These are phyloP conservation scores for Kockovaella imperatae DNA, from an alignment of 768 basidiomycete genomes.

Conservation along the genomic window DNA sequence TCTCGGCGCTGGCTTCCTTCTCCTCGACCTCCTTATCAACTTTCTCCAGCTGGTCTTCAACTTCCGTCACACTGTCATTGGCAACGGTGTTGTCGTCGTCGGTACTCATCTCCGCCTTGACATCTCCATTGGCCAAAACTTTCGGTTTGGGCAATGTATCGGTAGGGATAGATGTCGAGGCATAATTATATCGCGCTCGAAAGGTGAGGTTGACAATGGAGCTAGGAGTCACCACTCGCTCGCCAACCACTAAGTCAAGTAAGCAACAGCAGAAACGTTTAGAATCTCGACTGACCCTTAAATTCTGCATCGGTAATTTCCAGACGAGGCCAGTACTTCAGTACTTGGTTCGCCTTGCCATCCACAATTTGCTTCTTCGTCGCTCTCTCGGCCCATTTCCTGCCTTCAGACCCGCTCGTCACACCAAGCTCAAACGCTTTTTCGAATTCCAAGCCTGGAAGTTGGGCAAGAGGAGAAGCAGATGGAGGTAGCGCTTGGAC, in stretches of 20 bases:
- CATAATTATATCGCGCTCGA: conserved; percentile 67
- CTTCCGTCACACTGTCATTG: conserved; percentile 19
- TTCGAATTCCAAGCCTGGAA: conserved; percentile 60
- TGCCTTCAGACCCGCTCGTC: conserved; percentile 48
- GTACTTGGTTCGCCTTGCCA: conserved; percentile 51
- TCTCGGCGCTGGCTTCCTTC: conserved; percentile 48
- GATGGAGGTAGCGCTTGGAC: conserved; percentile 62
- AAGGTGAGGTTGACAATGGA: conserved; percentile 79
- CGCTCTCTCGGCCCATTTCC: conserved; percentile 45
- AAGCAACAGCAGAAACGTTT: conserved; percentile 1
- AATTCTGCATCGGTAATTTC: conserved; percentile 76
- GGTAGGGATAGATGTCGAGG: conserved; percentile 37
- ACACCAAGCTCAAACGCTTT: conserved; percentile 38
- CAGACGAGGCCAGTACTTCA: conserved; percentile 62
- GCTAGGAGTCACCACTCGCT: conserved; percentile 75
- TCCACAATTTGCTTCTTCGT: conserved; percentile 18
- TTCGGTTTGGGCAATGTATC: conserved; percentile 1
- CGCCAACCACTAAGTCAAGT: conserved; percentile 65
- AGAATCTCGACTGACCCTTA: conserved; percentile 56
- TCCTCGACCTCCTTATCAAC: conserved; percentile 16
- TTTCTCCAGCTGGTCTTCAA: conserved; percentile 47
- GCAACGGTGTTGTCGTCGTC: conserved; percentile 31
- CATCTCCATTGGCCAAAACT: conserved; percentile 4
- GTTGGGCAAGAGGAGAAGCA: conserved; percentile 55
- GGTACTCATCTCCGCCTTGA: conserved; percentile 27